Evolutionary conservation across 495 filamentous ascomycete genomes (phyloP), one percentile per base, ranked within the genome.

Genomic region (Friedmanniomyces simplex): DNA sequence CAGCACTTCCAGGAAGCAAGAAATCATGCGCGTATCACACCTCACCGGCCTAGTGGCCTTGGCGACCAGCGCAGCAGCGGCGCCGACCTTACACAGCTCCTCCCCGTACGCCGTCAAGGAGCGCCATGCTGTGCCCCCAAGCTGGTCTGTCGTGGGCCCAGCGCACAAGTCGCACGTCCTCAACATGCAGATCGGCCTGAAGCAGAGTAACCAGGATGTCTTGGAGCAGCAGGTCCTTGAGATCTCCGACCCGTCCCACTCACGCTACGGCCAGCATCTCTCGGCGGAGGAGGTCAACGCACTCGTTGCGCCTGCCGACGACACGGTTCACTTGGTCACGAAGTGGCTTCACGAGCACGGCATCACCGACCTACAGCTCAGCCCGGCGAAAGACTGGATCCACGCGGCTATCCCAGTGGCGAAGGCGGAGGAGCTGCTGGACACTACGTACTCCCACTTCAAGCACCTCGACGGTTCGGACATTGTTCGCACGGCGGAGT

Each of bases 61-160:
- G 46, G 46, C 46, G 2, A 24, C 18, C n/a, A n/a, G 49, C 34
- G 25, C 49, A 14, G 49, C 32, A 3, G 49, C 49, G 18, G 49
- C 30, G 25, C 49, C 49, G n/a, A 52, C 49, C 30, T 4, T 24
- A 7, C 32, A 10, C 49, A 52, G 26, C 32, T n/a, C 28, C 4
- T 32, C 49, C 25, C 24, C 11, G 21, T 57, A 57, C 24, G 26
- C 54, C 12, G 71, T 81, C 47, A 82, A 81, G 64, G 79, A 81
- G 36, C 62, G 68, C 25, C 77, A 80, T 55, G 54, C 63, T 54
- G 73, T 76, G 10, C 79, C 79, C 20, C 63, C 62, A 26, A 66
- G 66, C 54, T 82, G 79, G 79, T 69, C 54, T 14, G 61, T 67
- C n/a, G 58, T 74, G 25, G 71, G 71, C 52, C 69, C 73, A 21